Evolutionary conservation across 441 rosid genomes (phyloP).

Genomic region (Macaranga tanarius): DNA sequence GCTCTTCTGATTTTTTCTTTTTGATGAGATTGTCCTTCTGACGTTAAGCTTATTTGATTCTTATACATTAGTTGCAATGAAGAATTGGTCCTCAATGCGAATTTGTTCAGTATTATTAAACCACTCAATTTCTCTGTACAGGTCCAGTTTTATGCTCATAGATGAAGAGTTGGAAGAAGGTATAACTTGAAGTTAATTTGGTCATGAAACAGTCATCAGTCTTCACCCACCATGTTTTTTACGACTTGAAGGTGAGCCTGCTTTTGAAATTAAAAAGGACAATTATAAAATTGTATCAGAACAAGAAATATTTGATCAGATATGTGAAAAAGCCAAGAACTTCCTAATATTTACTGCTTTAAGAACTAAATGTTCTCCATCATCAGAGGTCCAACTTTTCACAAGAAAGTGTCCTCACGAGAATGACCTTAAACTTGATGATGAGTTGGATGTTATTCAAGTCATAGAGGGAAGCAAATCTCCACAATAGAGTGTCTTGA

Average conservation of each 20-base stretch:
- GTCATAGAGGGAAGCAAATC: conserved; percentile 26
- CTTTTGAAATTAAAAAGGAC: conserved; percentile 42
- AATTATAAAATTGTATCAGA: conserved; percentile 51
- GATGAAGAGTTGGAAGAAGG: conserved; percentile 83
- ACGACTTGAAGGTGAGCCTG: conserved; percentile 39
- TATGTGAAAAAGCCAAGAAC: conserved; percentile 75
- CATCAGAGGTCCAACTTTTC: conserved; percentile 42
- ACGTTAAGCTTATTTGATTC: neutral
- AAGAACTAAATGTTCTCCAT: conserved; percentile 32
- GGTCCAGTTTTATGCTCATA: conserved; percentile 90
- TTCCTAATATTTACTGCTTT: conserved; percentile 51
- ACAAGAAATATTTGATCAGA: conserved; percentile 72
- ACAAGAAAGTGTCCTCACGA: conserved; percentile 46
- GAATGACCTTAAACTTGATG: conserved; percentile 34
- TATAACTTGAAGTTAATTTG: conserved; percentile 25
- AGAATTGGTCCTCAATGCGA: neutral
- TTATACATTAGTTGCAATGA: neutral
- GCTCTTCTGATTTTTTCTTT: neutral
- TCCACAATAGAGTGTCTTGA: conserved; percentile 32
- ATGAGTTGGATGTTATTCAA: conserved; percentile 29
- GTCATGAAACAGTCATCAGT: neutral
- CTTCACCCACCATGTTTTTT: conserved; percentile 20
- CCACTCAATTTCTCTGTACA: conserved; percentile 36
- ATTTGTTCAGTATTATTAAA: neutral
- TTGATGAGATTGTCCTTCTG: neutral